Evolutionary conservation across 2,329 filamentous ascomycete genomes (phyloP), one percentile per base, ranked within the genome.

Genomic region (Coleophoma cylindrospora): DNA sequence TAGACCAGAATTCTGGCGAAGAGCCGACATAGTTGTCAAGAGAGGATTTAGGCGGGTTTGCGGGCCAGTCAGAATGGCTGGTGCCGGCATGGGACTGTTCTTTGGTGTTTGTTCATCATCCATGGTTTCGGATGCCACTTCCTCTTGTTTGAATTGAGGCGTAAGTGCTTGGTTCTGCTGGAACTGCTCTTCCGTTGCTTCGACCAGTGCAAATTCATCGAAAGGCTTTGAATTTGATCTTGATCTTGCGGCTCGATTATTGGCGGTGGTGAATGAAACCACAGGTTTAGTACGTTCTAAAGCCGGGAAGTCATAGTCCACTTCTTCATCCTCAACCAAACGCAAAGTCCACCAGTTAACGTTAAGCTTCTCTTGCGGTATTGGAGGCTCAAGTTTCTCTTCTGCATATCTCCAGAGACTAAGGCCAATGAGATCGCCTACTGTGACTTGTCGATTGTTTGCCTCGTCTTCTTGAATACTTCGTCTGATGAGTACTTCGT

Each of bases 301-400:
- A 0, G 89, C 84, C 33, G 88, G 87, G 56, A 94, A 94, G 62
- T 94, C 89, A 56, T 90, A 87, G 58, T 95, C 89, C 1, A 92
- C 84, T 62, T 94, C 89, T 45, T 87, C 89, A 50, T 89, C 87
- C 63, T 94, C 84, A 2, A 91, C 87, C 83, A 95, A 91, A 38
- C 88, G 80, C 50, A 95, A 70, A 21, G 84, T 89, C 86, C 87
- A 94, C 73, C 83, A 83, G 62, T 92, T 92, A 58, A 91, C 84
- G 58, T 89, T 89, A 47, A 83, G 73, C 62, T 89, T 88, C 46
- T 84, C 79, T 2, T 71, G 65, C 0, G 81, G 72, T 10, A 94
- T 71, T 1, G 77, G 64, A 3, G 89, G 89, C 55, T 90, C 80
- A 27, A 83, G 72, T 58, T 87, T 87, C 63, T 91, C 87, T 59